Conservation (phyloP, 305 asterid genomes). For the Solanum aculeatissimum region DNA sequence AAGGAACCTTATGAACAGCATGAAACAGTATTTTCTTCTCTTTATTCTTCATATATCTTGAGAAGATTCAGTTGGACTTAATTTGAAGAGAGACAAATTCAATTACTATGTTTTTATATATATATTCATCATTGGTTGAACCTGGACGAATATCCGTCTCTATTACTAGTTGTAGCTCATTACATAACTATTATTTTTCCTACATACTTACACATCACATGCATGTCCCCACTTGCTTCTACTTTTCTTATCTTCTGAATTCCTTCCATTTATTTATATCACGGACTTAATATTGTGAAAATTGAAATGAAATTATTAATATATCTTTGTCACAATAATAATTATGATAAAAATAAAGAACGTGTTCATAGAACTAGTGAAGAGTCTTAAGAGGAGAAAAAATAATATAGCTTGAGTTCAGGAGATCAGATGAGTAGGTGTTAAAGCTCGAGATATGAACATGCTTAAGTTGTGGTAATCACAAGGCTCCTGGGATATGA, state of each 20-base stretch:
- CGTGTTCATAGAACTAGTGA: too few relatives aligned
- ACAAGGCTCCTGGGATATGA: too few relatives aligned
- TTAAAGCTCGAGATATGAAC: too few relatives aligned
- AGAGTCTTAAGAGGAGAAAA: too few relatives aligned
- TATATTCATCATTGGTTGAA: neutral
- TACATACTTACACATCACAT: neutral
- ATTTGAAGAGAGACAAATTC: neutral
- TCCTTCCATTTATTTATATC: neutral
- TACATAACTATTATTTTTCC: neutral
- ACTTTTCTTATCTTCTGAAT: neutral
- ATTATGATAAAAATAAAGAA: too few relatives aligned
- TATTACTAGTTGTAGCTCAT: neutral
- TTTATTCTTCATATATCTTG: neutral
- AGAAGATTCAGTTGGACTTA: neutral
- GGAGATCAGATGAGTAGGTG: too few relatives aligned
- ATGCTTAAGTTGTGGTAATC: too few relatives aligned
- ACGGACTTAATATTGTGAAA: too few relatives aligned
- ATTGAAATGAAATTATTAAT: too few relatives aligned
- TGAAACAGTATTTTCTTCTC: constrained; percentile 14
- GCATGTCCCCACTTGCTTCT: neutral
- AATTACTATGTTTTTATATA: neutral
- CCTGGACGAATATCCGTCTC: neutral
- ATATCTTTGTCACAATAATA: too few relatives aligned
- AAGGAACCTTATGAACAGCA: constrained; percentile 63
- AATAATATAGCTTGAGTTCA: too few relatives aligned